These are phyloP conservation scores for Sarocladium kiliense DNA, from an alignment of 2,329 filamentous ascomycete genomes.

Conservation along the genomic window DNA sequence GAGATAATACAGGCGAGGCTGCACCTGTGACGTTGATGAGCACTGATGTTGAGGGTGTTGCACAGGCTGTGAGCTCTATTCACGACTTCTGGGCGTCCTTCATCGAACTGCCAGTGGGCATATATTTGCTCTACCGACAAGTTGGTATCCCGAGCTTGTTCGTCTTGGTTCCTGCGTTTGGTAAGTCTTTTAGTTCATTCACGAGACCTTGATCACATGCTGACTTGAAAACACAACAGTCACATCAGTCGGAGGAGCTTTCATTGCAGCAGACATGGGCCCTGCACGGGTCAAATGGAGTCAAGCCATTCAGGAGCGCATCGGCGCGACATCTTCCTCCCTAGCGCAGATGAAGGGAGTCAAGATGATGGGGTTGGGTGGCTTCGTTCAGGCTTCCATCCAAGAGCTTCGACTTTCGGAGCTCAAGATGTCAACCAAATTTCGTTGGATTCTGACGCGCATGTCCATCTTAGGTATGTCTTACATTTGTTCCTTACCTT, in stretches of 20 bases:
- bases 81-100: conserved; percentile 34
- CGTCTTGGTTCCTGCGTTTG: conserved; percentile 21
- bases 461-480: conserved; percentile 23
- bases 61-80: conserved; percentile 18
- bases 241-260: conserved; percentile 15
- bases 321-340: conserved; percentile 33
- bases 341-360: conserved; percentile 36
- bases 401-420: conserved; percentile 31
- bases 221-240: conserved; percentile 10
- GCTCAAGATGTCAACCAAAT: conserved; percentile 31
- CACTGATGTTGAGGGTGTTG: conserved; percentile 35
- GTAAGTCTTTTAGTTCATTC: conserved; percentile 15
- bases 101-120: conserved; percentile 30
- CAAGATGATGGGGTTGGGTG: conserved; percentile 37
- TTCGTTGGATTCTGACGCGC: conserved; percentile 28
- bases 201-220: neutral
- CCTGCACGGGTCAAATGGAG: conserved; percentile 32
- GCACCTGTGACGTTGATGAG: conserved; percentile 40
- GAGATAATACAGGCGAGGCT: conserved; percentile 25
- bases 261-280: conserved; percentile 23
- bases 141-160: conserved; percentile 25
- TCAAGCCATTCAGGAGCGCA: conserved; percentile 32
- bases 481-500: neutral
- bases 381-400: conserved; percentile 24
- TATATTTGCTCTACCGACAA: conserved; percentile 29